Evolutionary conservation across 352 stramenopile genomes (phyloP).

Genomic region (Globisporangium cylindrosporum): DNA sequence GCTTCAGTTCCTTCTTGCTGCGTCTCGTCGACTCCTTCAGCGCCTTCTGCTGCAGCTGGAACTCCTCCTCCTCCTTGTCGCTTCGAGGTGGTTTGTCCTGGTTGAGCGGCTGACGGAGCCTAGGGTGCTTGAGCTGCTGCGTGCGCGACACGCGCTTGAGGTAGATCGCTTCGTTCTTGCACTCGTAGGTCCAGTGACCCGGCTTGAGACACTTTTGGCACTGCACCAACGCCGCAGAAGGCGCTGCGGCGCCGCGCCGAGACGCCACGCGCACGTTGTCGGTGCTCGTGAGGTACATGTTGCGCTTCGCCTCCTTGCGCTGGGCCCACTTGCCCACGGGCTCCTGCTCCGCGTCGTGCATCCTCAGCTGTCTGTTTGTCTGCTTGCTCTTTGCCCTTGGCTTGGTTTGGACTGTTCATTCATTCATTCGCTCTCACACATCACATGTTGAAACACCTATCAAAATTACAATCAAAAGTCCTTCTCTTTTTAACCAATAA

Average conservation of each 20-base stretch:
- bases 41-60: slow-evolving; percentile 19
- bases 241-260: slow-evolving; percentile 30
- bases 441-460: background rate
- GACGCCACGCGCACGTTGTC: slow-evolving; percentile 58
- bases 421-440: background rate
- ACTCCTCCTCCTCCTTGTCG: slow-evolving; percentile 32
- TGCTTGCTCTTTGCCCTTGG: background rate
- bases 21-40: background rate
- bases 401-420: background rate
- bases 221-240: slow-evolving; percentile 32
- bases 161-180: slow-evolving; percentile 84
- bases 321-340: slow-evolving; percentile 59
- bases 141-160: slow-evolving; percentile 72
- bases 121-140: slow-evolving; percentile 77
- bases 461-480: background rate
- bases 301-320: slow-evolving; percentile 72
- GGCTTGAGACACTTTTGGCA: slow-evolving; percentile 82
- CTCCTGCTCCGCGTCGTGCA: slow-evolving; percentile 39
- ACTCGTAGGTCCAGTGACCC: slow-evolving; percentile 88
- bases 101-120: slow-evolving; percentile 80
- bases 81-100: slow-evolving; percentile 64
- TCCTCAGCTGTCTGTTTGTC: slow-evolving; percentile 5
- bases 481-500: background rate
- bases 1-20: slow-evolving; percentile 22
- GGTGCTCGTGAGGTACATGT: slow-evolving; percentile 84